Percentiles rank a stretch among this genome's conserved stretches.
These are phyloP conservation scores for Saksenaea vasiformis DNA, from an alignment of 371 early-diverging fungal genomes.

Conservation along the genomic window DNA sequence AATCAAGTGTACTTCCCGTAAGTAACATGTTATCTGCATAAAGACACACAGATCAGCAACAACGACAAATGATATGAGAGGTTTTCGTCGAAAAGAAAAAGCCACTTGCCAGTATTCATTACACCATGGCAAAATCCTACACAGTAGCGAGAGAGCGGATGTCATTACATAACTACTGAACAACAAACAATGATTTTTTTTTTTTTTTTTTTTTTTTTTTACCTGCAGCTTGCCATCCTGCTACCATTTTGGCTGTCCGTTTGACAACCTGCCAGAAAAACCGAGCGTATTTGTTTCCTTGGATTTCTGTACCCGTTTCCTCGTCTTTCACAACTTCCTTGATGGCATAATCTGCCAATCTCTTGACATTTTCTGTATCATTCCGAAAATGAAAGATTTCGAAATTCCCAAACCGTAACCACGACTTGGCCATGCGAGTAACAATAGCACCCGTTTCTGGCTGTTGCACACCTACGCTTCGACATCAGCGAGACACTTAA, in stretches of 20 bases:
- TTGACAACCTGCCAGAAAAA: slow-evolving; percentile 65
- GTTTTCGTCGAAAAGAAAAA: neutral
- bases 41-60: too few species aligned
- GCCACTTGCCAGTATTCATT: slow-evolving; percentile 69
- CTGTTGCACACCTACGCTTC: slow-evolving; percentile 20
- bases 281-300: slow-evolving; percentile 59
- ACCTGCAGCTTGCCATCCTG: slow-evolving; percentile 84
- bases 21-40: slow-evolving; percentile 82
- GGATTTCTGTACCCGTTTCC: slow-evolving; percentile 9
- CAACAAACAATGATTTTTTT: too few species aligned
- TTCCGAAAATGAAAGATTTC: slow-evolving; percentile 76
- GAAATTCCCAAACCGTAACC: slow-evolving; percentile 91
- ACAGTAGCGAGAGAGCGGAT: neutral
- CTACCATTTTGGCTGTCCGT: slow-evolving; percentile 79
- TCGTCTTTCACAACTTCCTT: slow-evolving; percentile 36
- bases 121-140: slow-evolving; percentile 87
- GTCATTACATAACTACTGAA: neutral
- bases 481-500: neutral
- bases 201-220: too few species aligned
- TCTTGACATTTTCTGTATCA: slow-evolving; percentile 55
- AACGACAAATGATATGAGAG: too few species aligned
- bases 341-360: slow-evolving; percentile 74
- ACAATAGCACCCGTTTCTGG: slow-evolving; percentile 80
- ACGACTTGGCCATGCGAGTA: slow-evolving; percentile 76
- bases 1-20: slow-evolving; percentile 81